Evolutionary conservation across 2,329 filamentous ascomycete genomes (phyloP), one percentile per base, ranked within the genome.

Genomic region (Camptophora hylomeconis): DNA sequence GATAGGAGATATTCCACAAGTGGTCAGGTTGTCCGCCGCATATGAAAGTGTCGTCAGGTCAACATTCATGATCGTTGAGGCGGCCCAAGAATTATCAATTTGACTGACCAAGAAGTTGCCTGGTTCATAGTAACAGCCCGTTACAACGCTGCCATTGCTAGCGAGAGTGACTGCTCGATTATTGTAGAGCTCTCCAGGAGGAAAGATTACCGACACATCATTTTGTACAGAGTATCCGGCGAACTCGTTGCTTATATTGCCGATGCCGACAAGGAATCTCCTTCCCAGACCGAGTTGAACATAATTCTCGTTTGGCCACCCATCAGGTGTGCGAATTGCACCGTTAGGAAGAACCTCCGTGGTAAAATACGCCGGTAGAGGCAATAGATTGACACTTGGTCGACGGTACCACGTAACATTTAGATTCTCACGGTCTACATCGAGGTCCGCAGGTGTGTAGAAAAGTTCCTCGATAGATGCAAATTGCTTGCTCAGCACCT

Each of bases 221-320:
- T 42, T 52, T 2, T 45, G 48, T n/a, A 66, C 57, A 39, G 75
- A 59, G 44, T 77, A 77, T 3, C 41, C 47, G 7, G 45, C 38
- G 56, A 77, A 65, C 31, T 75, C 67, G 2, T 67, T 51, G 45
- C 74, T 72, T 4, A 76, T 47, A 0, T 46, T 53, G 1, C 72
- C 72, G 45, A 68, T 72, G 20, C 62, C 60, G 6, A 68, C 47
- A 2, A 78, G 43, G 2, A 77, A 40, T 17, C 73, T 58, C 38
- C 62, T 62, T n/a, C 58, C 57, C 25, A 60, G 53, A 2, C 57
- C 54, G 24, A 75, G 59, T 39, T 72, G 67, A 18, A 75, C 49
- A 39, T 63, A 72, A 12, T 61, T 58, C 39, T 70, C 65, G n/a
- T 63, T 66, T 0, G 74, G 74, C 74, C 74, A 79, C 7, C 74